phyloP scores from a whole-genome alignment of 192 early-diverging fungal species.

The Blastocladiella britannica region DNA sequence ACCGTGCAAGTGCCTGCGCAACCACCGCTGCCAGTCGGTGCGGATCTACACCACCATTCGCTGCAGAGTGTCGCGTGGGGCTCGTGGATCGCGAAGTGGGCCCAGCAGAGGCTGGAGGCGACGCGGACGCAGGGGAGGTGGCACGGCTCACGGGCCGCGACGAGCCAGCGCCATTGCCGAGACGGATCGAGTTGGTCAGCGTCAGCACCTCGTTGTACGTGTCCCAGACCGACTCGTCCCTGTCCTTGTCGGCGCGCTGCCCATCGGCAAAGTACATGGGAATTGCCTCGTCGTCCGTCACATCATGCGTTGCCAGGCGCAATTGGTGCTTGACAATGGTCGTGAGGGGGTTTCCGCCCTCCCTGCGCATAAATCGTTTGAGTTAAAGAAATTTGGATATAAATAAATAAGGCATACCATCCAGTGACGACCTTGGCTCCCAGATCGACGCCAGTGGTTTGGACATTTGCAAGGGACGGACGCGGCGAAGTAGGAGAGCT shows the following conservation, averaged over 20 bases:
- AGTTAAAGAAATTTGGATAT: too few relatives aligned
- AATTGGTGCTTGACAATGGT: conserved; percentile 17
- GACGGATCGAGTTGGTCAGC: conserved; percentile 9
- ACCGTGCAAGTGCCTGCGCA: too few relatives aligned
- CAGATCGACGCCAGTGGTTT: conserved; percentile 14
- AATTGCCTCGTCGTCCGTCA: conserved; percentile 8
- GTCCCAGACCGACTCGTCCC: conserved; percentile 10
- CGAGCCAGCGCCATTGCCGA: conserved; percentile 1
- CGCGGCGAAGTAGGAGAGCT: too few relatives aligned
- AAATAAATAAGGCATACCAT: too few relatives aligned
- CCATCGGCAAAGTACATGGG: conserved; percentile 10
- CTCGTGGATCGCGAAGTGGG: too few relatives aligned
- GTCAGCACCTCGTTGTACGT: conserved; percentile 20
- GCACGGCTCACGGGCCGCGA: conserved; percentile 1
- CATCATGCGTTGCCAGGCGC: conserved; percentile 9
- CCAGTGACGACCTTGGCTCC: conserved; percentile 25
- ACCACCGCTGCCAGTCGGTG: too few relatives aligned
- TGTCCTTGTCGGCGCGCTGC: conserved; percentile 7
- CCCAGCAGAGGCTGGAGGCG: too few relatives aligned
- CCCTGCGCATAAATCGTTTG: too few relatives aligned
- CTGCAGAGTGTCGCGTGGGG: too few relatives aligned
- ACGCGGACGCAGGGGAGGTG: too few relatives aligned
- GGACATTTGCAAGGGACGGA: neutral
- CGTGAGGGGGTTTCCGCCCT: conserved; percentile 23
- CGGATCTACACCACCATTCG: too few relatives aligned